A percentile compares a stretch with the other conserved stretches of the same genome.
These are phyloP conservation scores for Colletotrichum sp. DNA, from an alignment of 2,329 filamentous ascomycete species.

Conservation along the genomic window DNA sequence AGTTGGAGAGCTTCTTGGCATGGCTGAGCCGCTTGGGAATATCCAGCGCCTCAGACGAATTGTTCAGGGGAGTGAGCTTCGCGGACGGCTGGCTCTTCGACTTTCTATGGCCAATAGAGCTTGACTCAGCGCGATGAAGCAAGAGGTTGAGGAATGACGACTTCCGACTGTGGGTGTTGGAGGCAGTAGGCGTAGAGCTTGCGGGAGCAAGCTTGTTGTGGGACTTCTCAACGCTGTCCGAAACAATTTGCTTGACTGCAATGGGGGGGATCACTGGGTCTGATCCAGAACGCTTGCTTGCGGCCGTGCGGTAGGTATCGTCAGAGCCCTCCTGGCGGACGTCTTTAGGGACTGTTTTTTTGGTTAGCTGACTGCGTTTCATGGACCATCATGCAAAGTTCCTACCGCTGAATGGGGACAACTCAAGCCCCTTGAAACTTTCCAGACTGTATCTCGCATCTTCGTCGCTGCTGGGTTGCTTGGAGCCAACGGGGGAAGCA, in stretches of 20 bases:
- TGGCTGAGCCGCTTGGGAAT: background rate
- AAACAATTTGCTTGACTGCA: background rate
- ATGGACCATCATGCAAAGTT: background rate
- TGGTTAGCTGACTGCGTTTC: background rate
- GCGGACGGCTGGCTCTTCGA: conserved; percentile 8
- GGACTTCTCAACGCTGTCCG: background rate
- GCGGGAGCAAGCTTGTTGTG: background rate
- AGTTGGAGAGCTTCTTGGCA: conserved; percentile 21
- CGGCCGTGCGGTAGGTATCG: conserved; percentile 29
- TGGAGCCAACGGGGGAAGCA: background rate
- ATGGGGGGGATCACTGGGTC: background rate
- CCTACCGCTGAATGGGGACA: conserved; percentile 40
- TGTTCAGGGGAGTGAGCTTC: background rate
- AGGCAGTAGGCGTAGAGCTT: background rate
- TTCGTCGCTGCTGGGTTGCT: background rate
- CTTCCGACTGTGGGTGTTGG: background rate
- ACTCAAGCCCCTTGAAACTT: conserved; percentile 38
- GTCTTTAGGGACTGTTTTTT: background rate
- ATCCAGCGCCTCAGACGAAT: background rate
- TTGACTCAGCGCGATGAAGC: background rate
- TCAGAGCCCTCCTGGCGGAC: conserved; percentile 21
- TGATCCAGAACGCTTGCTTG: conserved; percentile 15
- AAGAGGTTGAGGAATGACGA: conserved; percentile 1
- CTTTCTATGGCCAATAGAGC: background rate
- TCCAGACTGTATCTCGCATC: conserved; percentile 1